Base-by-base conservation (phyloP, 371 early-diverging fungal species). In the Mucor indicus region DNA sequence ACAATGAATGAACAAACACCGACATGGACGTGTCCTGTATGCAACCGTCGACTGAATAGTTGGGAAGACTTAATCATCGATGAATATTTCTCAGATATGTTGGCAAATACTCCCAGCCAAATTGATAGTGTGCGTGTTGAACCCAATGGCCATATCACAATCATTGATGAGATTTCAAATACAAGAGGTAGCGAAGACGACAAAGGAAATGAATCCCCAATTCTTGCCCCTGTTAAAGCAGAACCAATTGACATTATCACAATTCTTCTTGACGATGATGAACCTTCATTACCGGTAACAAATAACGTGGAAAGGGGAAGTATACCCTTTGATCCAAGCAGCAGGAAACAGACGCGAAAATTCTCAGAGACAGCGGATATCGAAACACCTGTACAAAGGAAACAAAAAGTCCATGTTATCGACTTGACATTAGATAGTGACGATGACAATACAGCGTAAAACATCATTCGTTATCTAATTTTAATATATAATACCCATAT, bases 21-120 rank as follows among this genome's bases (percentile, higher is more conserved):
- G 0, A 78, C 81, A 1, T 88, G 86, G 85, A 76, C 73, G 24
- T 91, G 91, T 36, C 91, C 91, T 2, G 79, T 86, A 0, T 91
- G 91, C 50, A 69, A 75, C 48, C 53, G 68, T n/a, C 47, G 48
- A 13, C 73, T 88, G 24, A 55, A 60, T 25, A 69, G 77, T 0
- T 82, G 76, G 75, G 70, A 79, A 8, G 86, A 85, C 36, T 63
- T 86, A 12, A 63, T 84, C 1, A 64, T 83, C 19, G 87, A 86
- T 57, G 81, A 77, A 30, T 89, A 81, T 48, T 89, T 86, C 60
- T 58, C 69, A 11, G 83, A 81, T 27, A 80, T 91, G 24, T 53
- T 91, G 15, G 45, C 60, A 2, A 64, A 62, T n/a, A 75, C 79
- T 8, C 60, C 75, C 0, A 37, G 49, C 13, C 57, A 52, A 36